phyloP scores from a whole-genome alignment of 345 rosid genomes.

The Camelina laxa region DNA sequence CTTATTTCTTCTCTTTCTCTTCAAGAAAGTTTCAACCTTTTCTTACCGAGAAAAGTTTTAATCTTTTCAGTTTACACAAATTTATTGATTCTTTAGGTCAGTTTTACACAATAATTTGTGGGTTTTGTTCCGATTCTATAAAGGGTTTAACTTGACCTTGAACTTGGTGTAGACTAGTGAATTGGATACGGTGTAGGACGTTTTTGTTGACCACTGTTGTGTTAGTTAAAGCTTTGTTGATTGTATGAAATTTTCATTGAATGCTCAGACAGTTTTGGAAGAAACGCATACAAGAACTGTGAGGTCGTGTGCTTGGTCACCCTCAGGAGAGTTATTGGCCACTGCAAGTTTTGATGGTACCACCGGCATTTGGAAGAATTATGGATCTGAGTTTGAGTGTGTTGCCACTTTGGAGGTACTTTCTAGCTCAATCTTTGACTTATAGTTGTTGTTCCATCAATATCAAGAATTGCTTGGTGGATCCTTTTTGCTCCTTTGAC shows the following conservation, averaged over 20 bases:
- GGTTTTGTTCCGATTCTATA: conserved; percentile 1
- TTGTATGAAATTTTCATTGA: background rate
- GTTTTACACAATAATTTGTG: background rate
- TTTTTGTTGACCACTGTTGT: background rate
- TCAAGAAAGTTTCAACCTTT: background rate
- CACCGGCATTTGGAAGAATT: conserved; percentile 81
- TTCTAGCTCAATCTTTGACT: background rate
- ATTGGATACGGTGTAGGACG: background rate
- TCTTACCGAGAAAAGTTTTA: background rate
- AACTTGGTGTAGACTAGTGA: background rate
- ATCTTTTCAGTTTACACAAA: background rate
- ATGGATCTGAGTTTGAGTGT: conserved; percentile 85
- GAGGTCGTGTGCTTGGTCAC: conserved; percentile 92
- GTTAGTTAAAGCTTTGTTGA: conserved; percentile 8
- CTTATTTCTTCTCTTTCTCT: conserved; percentile 20
- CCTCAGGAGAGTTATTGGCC: conserved; percentile 74
- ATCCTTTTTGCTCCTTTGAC: background rate
- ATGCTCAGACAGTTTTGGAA: conserved; percentile 57
- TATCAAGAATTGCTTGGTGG: background rate
- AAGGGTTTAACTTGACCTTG: conserved; percentile 3
- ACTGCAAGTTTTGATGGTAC: conserved; percentile 95
- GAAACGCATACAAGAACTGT: conserved; percentile 89
- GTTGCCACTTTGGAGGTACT: conserved; percentile 79
- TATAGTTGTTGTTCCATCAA: background rate
- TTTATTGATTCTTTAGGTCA: conserved; percentile 6